These are phyloP conservation scores for Balakata baccata DNA, from an alignment of 345 rosid genomes.

Conservation along the genomic window DNA sequence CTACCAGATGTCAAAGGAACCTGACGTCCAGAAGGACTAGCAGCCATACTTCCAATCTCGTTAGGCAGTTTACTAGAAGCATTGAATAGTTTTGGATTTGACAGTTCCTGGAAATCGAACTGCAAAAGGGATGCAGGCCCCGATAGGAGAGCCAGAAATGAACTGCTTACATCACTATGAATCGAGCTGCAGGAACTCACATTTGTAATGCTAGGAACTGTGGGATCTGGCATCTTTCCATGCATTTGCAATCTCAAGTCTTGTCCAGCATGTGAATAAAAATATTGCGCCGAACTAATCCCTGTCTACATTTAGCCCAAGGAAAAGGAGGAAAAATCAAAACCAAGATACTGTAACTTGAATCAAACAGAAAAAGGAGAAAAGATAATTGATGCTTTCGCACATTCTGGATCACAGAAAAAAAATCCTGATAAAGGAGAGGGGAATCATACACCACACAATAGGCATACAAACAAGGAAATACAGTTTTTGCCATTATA, in stretches of 20 bases:
- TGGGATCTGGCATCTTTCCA: conserved; percentile 26
- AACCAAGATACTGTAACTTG: conserved; percentile 1
- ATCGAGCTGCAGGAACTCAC: conserved; percentile 19
- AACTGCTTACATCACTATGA: conserved; percentile 29
- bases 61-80: conserved; percentile 20
- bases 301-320: conserved; percentile 23
- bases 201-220: conserved; percentile 16
- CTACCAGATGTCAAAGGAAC: conserved; percentile 14
- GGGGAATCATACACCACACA: neutral
- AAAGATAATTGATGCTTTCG: neutral
- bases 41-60: conserved; percentile 14
- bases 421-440: neutral
- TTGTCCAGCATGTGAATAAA: conserved; percentile 25
- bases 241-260: conserved; percentile 25
- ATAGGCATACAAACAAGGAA: neutral
- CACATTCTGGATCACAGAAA: neutral
- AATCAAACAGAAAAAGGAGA: conserved; percentile 7
- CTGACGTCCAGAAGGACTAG: conserved; percentile 28
- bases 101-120: conserved; percentile 33
- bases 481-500: neutral
- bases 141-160: conserved; percentile 42
- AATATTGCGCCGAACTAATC: conserved; percentile 22
- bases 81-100: conserved; percentile 27
- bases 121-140: conserved; percentile 36
- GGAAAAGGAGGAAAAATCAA: neutral